Evolutionary conservation across 2,329 filamentous ascomycete species (phyloP), one percentile per base, ranked within the genome.

Genomic region (Aspergillus hiratsukae): DNA sequence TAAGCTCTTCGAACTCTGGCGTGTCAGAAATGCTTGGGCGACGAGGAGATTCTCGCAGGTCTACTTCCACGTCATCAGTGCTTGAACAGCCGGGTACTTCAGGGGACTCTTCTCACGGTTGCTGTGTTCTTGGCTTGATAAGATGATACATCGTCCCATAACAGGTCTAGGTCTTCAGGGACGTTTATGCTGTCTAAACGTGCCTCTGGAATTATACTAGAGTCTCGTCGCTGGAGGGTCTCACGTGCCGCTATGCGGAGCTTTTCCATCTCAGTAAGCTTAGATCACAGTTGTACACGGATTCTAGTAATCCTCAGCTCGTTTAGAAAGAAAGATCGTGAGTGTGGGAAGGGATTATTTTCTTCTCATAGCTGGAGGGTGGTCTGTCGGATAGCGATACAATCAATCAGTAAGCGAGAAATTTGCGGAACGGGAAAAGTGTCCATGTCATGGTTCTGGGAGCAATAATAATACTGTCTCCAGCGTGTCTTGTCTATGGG

Each of bases 81-180:
- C 48, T 3, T 19, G 1, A 23, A 35, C 35, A n/a, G 28, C 23
- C 59, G 19, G 61, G 54, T 43, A n/a, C 2, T 49, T 9, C 2
- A 21, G 8, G 27, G 9, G 29, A 14, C 3, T 17, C 2, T 14
- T 19, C 64, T 61, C 61, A 72, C 70, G 53, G 67, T 53, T 57
- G 57, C 28, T 51, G 64, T 52, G 7, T 59, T 58, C 14, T 56
- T 57, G 27, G 59, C 55, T 37, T 63, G 57, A 40, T 67, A 48
- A 8, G 62, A 55, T 35, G 65, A 64, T 21, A 75, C 54, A 53
- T 73, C 56, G 51, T 62, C 40, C 72, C 72, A 74, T 52, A 76
- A 51, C 14, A 60, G 49, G 48, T 56, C 28, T 19, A 74, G 57
- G 17, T 52, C 61, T 25, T 55, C 53, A 17, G 58, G 37, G 11